Base-by-base conservation (phyloP, 1,139 yeast genomes). In the Lodderomyces oxycetoniae region DNA sequence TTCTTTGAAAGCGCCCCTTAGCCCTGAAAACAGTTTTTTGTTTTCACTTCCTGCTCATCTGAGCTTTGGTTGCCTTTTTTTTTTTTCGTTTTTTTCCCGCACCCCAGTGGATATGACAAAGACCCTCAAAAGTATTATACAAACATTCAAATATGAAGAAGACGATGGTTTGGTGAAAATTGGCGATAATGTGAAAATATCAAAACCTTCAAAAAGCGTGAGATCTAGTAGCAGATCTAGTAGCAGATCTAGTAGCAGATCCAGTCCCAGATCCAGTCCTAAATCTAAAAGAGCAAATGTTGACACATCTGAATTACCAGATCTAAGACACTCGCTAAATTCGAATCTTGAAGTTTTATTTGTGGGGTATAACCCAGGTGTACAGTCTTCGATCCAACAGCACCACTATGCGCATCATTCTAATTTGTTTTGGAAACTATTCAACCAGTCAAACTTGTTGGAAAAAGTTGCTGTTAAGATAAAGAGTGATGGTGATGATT, bases 331-430 rank as follows among this genome's bases (percentile, higher is more conserved):
- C 14, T 61, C 58, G 50, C 59, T 51, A 34, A 59, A 36, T 41
- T 59, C 28, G 26, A 46, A 46, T 47, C 60, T 43, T 48, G 54
- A 37, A 43, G 63, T 81, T 3, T 62, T 83, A 3, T 82, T 83
- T 45, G 67, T 83, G 2, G 94, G 94, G 1, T 81, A 69, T 59
- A 83, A 83, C 46, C 94, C 94, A 0, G 87, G 91, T 2, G 57
- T 77, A 3, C 70, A 69, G 47, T 79, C 91, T 0, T 76, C 87
- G 0, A 47, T 60, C 17, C 57, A 63, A 9, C 88, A 84, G 31
- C 91, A 82, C 49, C 79, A 81, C 49, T 83, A 79, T 50, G 93
- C 93, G 0, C 91, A 83, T 47, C 74, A 62, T 23, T 68, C 86
- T 5, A 83, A 83, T 48, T 54, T 70, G 31, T 83, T 84, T 50